phyloP scores from a whole-genome alignment of 257 asterid genomes.

The Solanum sparsipilum region DNA sequence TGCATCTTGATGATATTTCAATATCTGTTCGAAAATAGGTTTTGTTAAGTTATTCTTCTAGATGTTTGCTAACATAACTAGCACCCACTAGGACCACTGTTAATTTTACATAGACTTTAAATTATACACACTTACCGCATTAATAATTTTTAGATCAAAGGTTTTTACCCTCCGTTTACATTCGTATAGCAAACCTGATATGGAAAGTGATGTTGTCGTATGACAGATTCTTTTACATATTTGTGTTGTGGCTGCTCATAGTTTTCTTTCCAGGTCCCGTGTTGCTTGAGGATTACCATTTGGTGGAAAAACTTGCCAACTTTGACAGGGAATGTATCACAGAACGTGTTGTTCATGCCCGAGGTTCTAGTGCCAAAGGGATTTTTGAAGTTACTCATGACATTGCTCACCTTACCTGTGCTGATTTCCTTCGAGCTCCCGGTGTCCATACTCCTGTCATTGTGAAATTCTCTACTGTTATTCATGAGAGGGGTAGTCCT shows the following conservation, averaged over 20 bases:
- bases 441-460: slow-evolving; percentile 28
- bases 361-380: slow-evolving; percentile 33
- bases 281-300: slow-evolving; percentile 26
- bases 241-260: neutral
- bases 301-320: slow-evolving; percentile 28
- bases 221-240: neutral
- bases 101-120: neutral
- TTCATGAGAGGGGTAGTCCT: slow-evolving; percentile 26
- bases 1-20: neutral
- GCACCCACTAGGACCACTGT: neutral
- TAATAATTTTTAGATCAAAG: neutral
- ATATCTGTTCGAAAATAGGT: neutral
- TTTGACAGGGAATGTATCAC: slow-evolving; percentile 27
- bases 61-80: neutral
- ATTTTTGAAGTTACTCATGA: slow-evolving; percentile 26
- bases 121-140: neutral
- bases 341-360: slow-evolving; percentile 27
- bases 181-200: neutral
- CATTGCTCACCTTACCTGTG: slow-evolving; percentile 16
- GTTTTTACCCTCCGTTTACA: neutral
- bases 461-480: slow-evolving; percentile 25
- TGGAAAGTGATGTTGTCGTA: neutral
- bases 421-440: slow-evolving; percentile 29
- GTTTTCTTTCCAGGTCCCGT: slow-evolving; percentile 13
- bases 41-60: neutral